Conservation (phyloP, 257 asterid genomes). For the Scutellaria barbata region DNA sequence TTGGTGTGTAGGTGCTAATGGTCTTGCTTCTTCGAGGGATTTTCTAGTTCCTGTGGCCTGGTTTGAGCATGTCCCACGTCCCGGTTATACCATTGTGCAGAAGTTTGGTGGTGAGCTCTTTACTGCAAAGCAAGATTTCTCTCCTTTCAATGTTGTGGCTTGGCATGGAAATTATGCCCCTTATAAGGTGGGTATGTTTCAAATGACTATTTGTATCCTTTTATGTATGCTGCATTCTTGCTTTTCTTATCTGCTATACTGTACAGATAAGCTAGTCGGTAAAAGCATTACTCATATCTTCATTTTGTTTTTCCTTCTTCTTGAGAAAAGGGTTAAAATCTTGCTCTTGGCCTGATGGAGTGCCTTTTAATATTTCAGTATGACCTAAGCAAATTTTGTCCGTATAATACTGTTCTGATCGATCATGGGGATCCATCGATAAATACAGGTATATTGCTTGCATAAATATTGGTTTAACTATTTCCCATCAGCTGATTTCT, state of each 20-base stretch:
- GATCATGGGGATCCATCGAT: conserved; percentile 98
- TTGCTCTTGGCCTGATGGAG: conserved; percentile 35
- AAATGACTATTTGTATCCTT: not conserved
- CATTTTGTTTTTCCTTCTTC: too few relatives aligned
- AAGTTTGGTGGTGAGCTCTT: conserved; percentile 96
- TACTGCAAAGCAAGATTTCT: conserved; percentile 92
- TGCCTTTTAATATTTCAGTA: conserved; percentile 60
- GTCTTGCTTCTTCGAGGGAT: conserved; percentile 95
- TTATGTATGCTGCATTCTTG: too few relatives aligned
- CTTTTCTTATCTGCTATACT: too few relatives aligned
- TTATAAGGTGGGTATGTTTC: conserved; percentile 61
- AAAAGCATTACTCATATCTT: too few relatives aligned
- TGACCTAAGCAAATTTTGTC: conserved; percentile 91
- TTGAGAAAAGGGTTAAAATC: not conserved
- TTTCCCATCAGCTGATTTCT: not conserved
- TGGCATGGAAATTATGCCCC: conserved; percentile 99
- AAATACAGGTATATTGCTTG: conserved; percentile 68
- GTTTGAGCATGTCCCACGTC: conserved; percentile 66
- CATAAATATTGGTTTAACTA: conserved; percentile 1
- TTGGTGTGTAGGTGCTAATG: conserved; percentile 78
- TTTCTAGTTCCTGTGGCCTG: conserved; percentile 88
- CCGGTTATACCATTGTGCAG: conserved; percentile 87
- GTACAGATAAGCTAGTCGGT: not conserved
- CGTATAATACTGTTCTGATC: conserved; percentile 85
- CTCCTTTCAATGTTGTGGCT: conserved; percentile 95